These are phyloP conservation scores for Biscogniauxia mediterranea DNA, from an alignment of 2,329 filamentous ascomycete genomes.

Conservation along the genomic window DNA sequence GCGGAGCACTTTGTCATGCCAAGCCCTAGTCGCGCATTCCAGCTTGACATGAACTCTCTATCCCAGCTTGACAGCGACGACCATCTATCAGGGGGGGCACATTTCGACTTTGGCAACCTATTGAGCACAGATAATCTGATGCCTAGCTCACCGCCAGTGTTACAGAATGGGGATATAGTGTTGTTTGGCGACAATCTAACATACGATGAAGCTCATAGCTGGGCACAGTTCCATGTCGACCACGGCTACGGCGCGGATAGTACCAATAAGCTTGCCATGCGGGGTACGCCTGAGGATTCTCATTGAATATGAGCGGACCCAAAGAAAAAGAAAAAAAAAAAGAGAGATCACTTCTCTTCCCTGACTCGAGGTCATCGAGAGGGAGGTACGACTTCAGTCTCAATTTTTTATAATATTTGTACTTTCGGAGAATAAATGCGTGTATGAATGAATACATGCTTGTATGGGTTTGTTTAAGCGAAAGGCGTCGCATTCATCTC, in stretches of 20 bases:
- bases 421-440: too few species aligned
- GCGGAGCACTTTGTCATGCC: conserved; percentile 44
- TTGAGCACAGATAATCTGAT: conserved; percentile 47
- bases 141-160: conserved; percentile 47
- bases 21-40: conserved; percentile 37
- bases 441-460: too few species aligned
- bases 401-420: too few species aligned
- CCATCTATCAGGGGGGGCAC: conserved; percentile 18
- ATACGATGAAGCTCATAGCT: conserved; percentile 7
- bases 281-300: not conserved
- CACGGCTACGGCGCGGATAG: not conserved
- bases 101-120: conserved; percentile 48
- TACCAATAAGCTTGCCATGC: not conserved
- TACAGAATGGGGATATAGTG: conserved; percentile 23
- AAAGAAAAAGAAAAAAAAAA: too few species aligned
- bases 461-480: too few species aligned
- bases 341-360: too few species aligned
- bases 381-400: too few species aligned
- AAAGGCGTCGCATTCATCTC: too few species aligned
- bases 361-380: too few species aligned
- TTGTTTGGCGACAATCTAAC: conserved; percentile 23
- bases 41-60: conserved; percentile 44
- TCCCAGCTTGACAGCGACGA: conserved; percentile 39
- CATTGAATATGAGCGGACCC: not conserved
- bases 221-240: not conserved